These are phyloP conservation scores for Copromyces sp. DNA, from an alignment of 495 filamentous ascomycete species.

Conservation along the genomic window DNA sequence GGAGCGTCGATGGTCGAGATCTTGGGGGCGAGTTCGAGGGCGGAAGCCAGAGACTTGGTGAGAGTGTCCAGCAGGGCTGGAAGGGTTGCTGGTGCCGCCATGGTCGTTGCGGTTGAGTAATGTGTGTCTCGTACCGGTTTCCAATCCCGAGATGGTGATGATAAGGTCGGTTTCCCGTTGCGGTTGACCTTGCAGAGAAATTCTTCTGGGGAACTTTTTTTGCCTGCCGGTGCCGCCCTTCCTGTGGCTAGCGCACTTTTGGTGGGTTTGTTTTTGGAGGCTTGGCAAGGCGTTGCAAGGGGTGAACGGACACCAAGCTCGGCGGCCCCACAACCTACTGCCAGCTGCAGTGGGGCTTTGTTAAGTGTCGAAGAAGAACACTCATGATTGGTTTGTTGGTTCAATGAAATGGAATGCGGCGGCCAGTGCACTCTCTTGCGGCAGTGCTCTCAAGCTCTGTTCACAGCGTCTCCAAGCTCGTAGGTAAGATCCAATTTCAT, in stretches of 20 bases:
- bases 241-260: neutral
- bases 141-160: neutral
- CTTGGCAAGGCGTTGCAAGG: neutral
- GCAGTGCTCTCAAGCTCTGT: neutral
- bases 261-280: neutral
- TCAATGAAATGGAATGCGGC: neutral
- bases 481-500: neutral
- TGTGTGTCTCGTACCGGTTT: neutral
- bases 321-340: neutral
- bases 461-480: neutral
- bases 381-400: neutral
- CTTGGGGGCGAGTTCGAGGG: constrained; percentile 52
- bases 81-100: constrained; percentile 41
- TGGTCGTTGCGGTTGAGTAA: constrained; percentile 11
- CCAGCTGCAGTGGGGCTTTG: neutral
- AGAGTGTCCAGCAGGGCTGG: constrained; percentile 53
- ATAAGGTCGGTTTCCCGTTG: neutral
- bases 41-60: constrained; percentile 50
- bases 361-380: neutral
- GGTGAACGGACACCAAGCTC: neutral
- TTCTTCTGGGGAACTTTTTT: neutral
- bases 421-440: neutral
- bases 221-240: neutral
- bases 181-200: neutral
- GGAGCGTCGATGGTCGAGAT: constrained; percentile 47